Evolutionary conservation across 1,284 basidiomycete species (phyloP), one percentile per base, ranked within the genome.

Genomic region (Sporisorium reilianum): DNA sequence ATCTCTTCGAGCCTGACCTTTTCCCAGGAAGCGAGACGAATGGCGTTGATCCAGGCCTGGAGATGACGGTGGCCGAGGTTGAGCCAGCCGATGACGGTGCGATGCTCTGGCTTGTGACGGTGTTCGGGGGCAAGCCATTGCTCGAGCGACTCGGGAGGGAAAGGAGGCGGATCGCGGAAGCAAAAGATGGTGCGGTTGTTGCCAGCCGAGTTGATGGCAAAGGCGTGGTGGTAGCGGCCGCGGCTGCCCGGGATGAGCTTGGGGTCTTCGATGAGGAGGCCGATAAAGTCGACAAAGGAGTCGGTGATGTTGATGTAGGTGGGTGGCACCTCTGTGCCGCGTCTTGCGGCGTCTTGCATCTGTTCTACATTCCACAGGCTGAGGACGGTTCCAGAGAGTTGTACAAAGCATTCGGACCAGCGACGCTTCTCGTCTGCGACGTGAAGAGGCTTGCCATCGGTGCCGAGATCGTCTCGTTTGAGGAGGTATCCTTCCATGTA

Each of bases 1-100:
- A 99, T 94, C 86, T 98, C 96, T 85, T 97, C 95, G 23, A 98
- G 88, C 26, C 95, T 90, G 1, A 93, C 92, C 79, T 97, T 94
- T 85, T 99, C 96, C 94, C 95, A 99, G 54, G 93, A 90, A 9
- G 93, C 90, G 8, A 99, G 89, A 18, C 97, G 91, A 40, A 99
- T 88, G 7, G 94, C 94, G 23, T 93, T 91, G 20, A 93, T 91
- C 95, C 95, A 98, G 7, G 82, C 79, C 64, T 82, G 82, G 23
- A 83, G 77, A 54, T 79, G 69, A 36, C 79, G 77, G 55, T 81
- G 71, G 45, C 78, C 82, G 26, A 77, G 69, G 48, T 78, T 76
- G 56, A 74, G 69, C 80, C 80, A 77, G 53, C 81, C 78, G 50
- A 84, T 77, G 59, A 84, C 81, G 57, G 68, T 70, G 28, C 55